Evolutionary conservation across 1,139 yeast species (phyloP), one percentile per base, ranked within the genome.

Genomic region (Saccharomyces pastorianus): DNA sequence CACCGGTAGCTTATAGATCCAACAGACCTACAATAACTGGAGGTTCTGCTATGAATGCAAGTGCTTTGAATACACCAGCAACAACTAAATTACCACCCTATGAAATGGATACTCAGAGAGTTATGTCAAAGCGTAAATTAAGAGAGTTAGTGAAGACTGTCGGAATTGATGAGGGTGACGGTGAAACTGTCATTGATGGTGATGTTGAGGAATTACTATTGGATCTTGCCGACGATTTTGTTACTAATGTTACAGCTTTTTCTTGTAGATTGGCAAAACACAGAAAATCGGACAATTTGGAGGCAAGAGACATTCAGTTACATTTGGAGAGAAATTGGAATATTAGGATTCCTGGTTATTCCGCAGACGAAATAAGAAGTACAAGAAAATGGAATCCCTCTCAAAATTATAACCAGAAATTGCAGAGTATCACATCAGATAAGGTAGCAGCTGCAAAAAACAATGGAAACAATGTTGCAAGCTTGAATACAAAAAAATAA

Each of bases 311-410:
- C 69, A 81, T 95, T 51, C 99, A 93, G 71, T 73, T 93, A 55
- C 96, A 93, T 69, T 75, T 93, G 63, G 99, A 95, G 65, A 82
- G 91, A 61, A 93, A 91, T 68, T 93, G 98, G 98, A 91, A 91
- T 68, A 88, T 93, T 57, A 80, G 96, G 61, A 81, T 93, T 29
- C 98, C 99, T 0, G 99, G 99, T 1, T 89, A 84, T 70, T 82
- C 95, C 17, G 82, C 89, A 61, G 99, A 93, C 71, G 98, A 91
- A 65, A 85, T 91, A 49, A 79, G 96, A 62, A 82, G 88, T 58
- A 85, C 89, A 26, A 77, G 96, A 61, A 86, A 87, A 68, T 84
- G 90, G 80, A 84, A 79, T 53, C 93, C 97, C 2, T 83, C 88
- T 47, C 71, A 79, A 25, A 73, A 81, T 29, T 91, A 93, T 67